Conservation (phyloP, 805 yeast species). For the Kodamaea laetipori region DNA sequence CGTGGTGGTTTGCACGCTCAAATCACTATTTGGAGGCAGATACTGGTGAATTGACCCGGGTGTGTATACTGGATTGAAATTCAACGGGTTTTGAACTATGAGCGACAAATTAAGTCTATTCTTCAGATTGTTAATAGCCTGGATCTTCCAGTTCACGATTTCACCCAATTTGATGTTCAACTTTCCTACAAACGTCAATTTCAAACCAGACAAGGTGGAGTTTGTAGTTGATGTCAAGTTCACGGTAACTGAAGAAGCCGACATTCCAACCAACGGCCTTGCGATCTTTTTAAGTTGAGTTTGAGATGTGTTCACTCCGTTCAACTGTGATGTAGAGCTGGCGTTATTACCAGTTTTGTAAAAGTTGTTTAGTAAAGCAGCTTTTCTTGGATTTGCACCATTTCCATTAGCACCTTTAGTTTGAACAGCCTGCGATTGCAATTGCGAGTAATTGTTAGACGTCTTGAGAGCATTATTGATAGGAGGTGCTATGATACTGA, state of each 20-base stretch:
- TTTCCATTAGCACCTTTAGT: not conserved
- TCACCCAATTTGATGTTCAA: slow-evolving; percentile 62
- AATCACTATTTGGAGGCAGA: slow-evolving; percentile 7
- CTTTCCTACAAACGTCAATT: slow-evolving; percentile 62
- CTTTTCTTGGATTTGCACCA: slow-evolving; percentile 18
- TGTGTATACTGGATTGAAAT: slow-evolving; percentile 27
- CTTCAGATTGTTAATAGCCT: slow-evolving; percentile 62
- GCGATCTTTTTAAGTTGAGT: slow-evolving; percentile 8
- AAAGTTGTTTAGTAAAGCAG: slow-evolving; percentile 26
- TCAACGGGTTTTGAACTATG: slow-evolving; percentile 29
- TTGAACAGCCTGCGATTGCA: slow-evolving; percentile 23
- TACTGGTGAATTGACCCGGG: slow-evolving; percentile 1
- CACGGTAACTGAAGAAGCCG: slow-evolving; percentile 37
- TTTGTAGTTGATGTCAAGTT: slow-evolving; percentile 32
- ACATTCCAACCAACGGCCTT: slow-evolving; percentile 15
- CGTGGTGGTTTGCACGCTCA: not conserved
- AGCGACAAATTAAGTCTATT: slow-evolving; percentile 55
- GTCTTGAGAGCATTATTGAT: slow-evolving; percentile 39
- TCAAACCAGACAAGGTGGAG: slow-evolving; percentile 41
- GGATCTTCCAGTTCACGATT: slow-evolving; percentile 62
- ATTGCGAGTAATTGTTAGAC: slow-evolving; percentile 21
- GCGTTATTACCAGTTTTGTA: slow-evolving; percentile 20
- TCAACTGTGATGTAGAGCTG: slow-evolving; percentile 5
- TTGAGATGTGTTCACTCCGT: slow-evolving; percentile 5
- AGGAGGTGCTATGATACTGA: slow-evolving; percentile 41